These are phyloP conservation scores for Beauveria pseudobassiana DNA, from an alignment of 2,329 filamentous ascomycete species.

Conservation along the genomic window DNA sequence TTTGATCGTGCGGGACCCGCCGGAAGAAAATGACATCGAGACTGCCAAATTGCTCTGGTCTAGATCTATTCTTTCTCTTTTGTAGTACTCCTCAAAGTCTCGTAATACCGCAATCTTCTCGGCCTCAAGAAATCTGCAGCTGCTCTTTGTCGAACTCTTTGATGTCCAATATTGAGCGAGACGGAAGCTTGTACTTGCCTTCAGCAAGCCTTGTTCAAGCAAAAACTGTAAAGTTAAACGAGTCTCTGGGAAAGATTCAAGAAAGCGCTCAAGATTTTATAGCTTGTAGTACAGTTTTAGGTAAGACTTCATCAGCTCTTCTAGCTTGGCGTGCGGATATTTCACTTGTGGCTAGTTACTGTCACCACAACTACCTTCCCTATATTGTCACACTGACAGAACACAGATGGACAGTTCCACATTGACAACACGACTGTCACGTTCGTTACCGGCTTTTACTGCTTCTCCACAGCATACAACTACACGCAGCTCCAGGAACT, in stretches of 20 bases:
- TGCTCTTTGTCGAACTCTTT: not conserved
- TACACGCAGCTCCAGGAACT: slow-evolving; percentile 55
- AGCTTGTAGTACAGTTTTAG: too few species aligned
- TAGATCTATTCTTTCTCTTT: too few species aligned
- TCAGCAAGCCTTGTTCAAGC: not conserved
- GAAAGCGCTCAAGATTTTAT: too few species aligned
- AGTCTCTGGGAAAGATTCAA: too few species aligned
- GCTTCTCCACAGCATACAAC: slow-evolving; percentile 51
- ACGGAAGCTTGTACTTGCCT: not conserved
- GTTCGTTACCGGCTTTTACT: slow-evolving; percentile 47
- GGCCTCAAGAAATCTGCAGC: too few species aligned
- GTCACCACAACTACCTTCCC: slow-evolving; percentile 49
- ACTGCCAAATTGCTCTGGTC: too few species aligned
- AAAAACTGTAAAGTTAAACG: too few species aligned
- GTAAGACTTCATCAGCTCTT: slow-evolving; percentile 27
- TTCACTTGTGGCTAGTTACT: slow-evolving; percentile 55
- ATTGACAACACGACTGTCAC: slow-evolving; percentile 34
- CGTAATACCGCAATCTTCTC: too few species aligned
- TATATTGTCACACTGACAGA: slow-evolving; percentile 33
- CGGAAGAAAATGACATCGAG: too few species aligned
- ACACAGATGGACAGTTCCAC: slow-evolving; percentile 23
- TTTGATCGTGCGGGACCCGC: not conserved
- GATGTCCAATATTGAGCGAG: not conserved
- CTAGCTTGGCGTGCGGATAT: slow-evolving; percentile 34
- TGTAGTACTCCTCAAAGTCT: too few species aligned